Conservation (phyloP, 306 rosid species). For the peach (Prunus persica) region Prunus_persica_NCBIv2 NC_034011.1:1815001-1815500, state of each 20-base stretch:
- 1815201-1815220: conserved; percentile 30
- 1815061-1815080: conserved; percentile 73
- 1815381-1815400: conserved; percentile 98
- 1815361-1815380: conserved; percentile 95
- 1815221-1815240: conserved; percentile 5
- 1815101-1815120: conserved; percentile 87
- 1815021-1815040: conserved; percentile 87
- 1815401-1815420: conserved; percentile 98
- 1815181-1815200: conserved; percentile 53
- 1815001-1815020: conserved; percentile 87
- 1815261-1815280: neutral
- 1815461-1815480: conserved; percentile 96
- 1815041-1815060: conserved; percentile 94
- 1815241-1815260: conserved; percentile 3
- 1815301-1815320: neutral
- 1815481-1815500: conserved; percentile 9
- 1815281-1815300: neutral
- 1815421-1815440: conserved; percentile 99
- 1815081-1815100: conserved; percentile 80
- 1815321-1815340: conserved; percentile 9
- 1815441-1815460: conserved; percentile 99
- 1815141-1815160: conserved; percentile 97
- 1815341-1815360: conserved; percentile 59
- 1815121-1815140: conserved; percentile 89
- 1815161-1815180: conserved; percentile 99